Conservation (phyloP, 202 grass and related monocot species). For the Carex arenaria region DNA sequence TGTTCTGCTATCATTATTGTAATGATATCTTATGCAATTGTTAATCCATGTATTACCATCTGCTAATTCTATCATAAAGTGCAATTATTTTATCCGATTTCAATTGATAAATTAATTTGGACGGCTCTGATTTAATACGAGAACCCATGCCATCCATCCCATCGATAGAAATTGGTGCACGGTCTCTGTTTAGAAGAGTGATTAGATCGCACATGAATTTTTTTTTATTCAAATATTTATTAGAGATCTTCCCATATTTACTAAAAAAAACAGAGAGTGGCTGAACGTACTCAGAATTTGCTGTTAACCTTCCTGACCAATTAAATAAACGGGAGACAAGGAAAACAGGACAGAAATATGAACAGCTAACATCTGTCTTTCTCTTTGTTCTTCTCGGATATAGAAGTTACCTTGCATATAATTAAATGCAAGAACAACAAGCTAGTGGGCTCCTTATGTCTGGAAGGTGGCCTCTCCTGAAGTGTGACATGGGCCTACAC, state of each 20-base stretch:
- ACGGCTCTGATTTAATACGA: not conserved
- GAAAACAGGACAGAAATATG: slow-evolving; percentile 19
- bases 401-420: not conserved
- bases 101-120: not conserved
- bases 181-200: not conserved
- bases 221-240: no score
- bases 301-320: not conserved
- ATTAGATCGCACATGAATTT: no score
- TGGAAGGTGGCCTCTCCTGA: not conserved
- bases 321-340: not conserved
- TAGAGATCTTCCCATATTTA: no score
- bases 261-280: not conserved
- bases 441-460: slow-evolving; percentile 21
- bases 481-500: slow-evolving; percentile 21
- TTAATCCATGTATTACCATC: no score
- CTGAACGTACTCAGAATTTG: not conserved
- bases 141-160: no score
- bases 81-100: not conserved
- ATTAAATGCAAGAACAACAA: not conserved
- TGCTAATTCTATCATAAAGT: not conserved
- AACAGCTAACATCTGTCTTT: slow-evolving; percentile 24
- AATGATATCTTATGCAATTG: no score
- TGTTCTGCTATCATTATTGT: no score
- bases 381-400: slow-evolving; percentile 26
- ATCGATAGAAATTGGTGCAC: not conserved